A percentile compares a stretch with the other conserved stretches of the same genome.
Evolutionary conservation across 2,329 filamentous ascomycete genomes (phyloP).

Genomic region (Fusarium pseudograminearum): DNA sequence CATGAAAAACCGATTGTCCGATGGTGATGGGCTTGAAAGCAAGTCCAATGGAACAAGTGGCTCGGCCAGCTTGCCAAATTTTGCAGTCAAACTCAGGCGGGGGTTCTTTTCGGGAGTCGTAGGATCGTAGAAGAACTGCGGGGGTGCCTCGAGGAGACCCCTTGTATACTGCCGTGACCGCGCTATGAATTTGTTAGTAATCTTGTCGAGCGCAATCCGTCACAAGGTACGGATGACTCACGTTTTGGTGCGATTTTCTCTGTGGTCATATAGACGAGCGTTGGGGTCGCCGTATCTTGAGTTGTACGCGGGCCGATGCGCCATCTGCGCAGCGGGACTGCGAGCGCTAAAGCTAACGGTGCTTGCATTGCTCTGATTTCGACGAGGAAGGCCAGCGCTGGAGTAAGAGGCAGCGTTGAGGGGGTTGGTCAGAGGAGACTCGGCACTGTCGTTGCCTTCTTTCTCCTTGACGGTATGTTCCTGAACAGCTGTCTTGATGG

Average conservation of each 20-base stretch:
- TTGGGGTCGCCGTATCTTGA: constrained; percentile 83
- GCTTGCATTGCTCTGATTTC: constrained; percentile 83
- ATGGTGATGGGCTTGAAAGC: constrained; percentile 97
- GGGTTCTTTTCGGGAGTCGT: constrained; percentile 93
- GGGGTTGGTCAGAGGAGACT: constrained; percentile 56
- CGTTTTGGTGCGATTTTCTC: constrained; percentile 91
- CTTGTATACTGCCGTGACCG: constrained; percentile 90
- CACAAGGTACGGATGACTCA: constrained; percentile 60
- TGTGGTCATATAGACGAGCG: constrained; percentile 85
- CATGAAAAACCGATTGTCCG: constrained; percentile 92
- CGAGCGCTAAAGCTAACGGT: constrained; percentile 82
- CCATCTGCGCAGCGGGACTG: constrained; percentile 68
- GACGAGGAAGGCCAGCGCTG: constrained; percentile 61
- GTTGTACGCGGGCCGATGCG: constrained; percentile 62
- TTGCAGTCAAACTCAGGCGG: constrained; percentile 92
- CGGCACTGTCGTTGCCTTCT: constrained; percentile 82
- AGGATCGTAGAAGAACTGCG: constrained; percentile 85
- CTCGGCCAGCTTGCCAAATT: constrained; percentile 96
- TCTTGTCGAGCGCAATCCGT: not conserved
- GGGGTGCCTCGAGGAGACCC: constrained; percentile 77
- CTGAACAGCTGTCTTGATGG: constrained; percentile 87
- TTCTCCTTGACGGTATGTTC: constrained; percentile 83
- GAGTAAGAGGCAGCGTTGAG: constrained; percentile 57
- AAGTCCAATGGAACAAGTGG: constrained; percentile 89
- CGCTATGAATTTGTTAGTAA: constrained; percentile 64